phyloP scores from a whole-genome alignment of 106 monocot genomes.

The Apostasia shenzhenica region DNA sequence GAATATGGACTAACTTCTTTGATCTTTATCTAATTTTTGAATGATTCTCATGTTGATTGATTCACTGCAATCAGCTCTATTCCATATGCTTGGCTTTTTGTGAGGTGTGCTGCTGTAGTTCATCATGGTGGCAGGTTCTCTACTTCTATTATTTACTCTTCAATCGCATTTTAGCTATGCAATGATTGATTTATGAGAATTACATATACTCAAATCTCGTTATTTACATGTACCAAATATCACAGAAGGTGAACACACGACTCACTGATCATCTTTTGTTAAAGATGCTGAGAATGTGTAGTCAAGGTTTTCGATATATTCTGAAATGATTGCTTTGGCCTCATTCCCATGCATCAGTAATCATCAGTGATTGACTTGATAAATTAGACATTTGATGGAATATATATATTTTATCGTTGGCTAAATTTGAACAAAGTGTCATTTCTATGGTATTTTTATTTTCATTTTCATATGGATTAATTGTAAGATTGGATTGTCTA shows the following conservation, averaged over 20 bases:
- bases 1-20: not conserved
- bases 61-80: conserved; percentile 24
- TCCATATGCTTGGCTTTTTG: conserved; percentile 85
- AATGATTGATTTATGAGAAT: too few relatives aligned
- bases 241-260: too few relatives aligned
- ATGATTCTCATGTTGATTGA: not conserved
- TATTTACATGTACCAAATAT: too few relatives aligned
- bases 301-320: too few relatives aligned
- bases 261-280: too few relatives aligned
- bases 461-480: not conserved
- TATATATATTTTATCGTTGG: too few relatives aligned
- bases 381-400: too few relatives aligned
- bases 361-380: too few relatives aligned
- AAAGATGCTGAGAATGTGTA: too few relatives aligned
- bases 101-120: conserved; percentile 67
- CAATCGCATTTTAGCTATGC: not conserved
- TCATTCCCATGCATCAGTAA: too few relatives aligned
- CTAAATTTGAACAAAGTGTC: not conserved
- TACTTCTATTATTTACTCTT: not conserved
- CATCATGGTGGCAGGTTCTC: conserved; percentile 95
- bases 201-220: too few relatives aligned
- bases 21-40: not conserved
- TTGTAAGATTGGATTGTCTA: not conserved
- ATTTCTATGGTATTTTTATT: not conserved
- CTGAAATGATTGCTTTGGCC: too few relatives aligned